These are phyloP conservation scores for Sarocladium brachiariae DNA, from an alignment of 2,329 filamentous ascomycete species.

Conservation along the genomic window DNA sequence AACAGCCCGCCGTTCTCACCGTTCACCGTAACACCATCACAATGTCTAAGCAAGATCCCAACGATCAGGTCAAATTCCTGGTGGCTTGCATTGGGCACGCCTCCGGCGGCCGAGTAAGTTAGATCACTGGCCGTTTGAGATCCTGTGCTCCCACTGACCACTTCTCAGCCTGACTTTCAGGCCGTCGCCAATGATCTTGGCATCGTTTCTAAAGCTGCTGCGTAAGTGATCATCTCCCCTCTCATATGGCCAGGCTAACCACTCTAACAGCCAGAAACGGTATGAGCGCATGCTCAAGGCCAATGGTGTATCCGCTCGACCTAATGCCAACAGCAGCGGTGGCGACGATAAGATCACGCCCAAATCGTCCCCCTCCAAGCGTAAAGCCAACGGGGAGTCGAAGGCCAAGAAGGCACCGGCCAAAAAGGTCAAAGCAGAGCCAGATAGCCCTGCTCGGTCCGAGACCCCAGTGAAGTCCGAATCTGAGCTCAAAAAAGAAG, in stretches of 20 bases:
- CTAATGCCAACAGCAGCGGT: conserved; percentile 13
- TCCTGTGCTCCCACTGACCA: neutral
- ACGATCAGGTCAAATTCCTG: conserved; percentile 57
- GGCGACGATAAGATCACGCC: conserved; percentile 7
- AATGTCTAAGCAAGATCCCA: conserved; percentile 26
- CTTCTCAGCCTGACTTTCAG: conserved; percentile 53
- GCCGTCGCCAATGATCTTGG: conserved; percentile 57
- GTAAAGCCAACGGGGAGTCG: conserved; percentile 19
- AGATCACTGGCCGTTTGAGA: neutral
- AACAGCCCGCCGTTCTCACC: too few relatives aligned
- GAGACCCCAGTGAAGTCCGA: conserved; percentile 6
- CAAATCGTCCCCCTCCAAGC: conserved; percentile 20
- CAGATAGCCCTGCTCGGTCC: neutral
- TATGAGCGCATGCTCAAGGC: conserved; percentile 61
- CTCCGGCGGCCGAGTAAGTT: conserved; percentile 50
- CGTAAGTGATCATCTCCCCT: too few relatives aligned
- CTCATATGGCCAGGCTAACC: too few relatives aligned
- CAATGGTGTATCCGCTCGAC: conserved; percentile 36
- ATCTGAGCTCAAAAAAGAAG: conserved; percentile 12
- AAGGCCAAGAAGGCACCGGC: conserved; percentile 15
- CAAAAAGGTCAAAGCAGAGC: conserved; percentile 18
- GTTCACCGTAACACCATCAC: neutral
- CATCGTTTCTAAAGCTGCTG: conserved; percentile 60
- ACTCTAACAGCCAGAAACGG: conserved; percentile 50
- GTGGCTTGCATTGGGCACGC: conserved; percentile 58